Percentiles rank a stretch among this genome's conserved stretches.
Evolutionary conservation across 805 yeast genomes (phyloP).

Genomic region (Kazachstania africana): DNA sequence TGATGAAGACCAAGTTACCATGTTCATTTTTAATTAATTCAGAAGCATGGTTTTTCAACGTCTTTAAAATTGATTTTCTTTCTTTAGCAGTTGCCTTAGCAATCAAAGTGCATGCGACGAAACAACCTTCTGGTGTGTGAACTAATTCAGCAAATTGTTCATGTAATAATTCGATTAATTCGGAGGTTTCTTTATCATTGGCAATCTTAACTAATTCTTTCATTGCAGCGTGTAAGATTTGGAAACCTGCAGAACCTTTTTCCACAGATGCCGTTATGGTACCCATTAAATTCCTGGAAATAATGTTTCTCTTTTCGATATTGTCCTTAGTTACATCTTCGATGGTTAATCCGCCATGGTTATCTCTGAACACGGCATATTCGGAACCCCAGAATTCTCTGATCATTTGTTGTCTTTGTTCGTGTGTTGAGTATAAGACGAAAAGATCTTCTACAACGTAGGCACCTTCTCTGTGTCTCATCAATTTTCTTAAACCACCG

Average conservation of each 20-base stretch:
- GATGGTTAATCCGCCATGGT: slow-evolving; percentile 51
- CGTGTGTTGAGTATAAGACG: slow-evolving; percentile 71
- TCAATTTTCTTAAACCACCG: slow-evolving; percentile 79
- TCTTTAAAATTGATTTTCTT: slow-evolving; percentile 64
- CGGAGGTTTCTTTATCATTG: slow-evolving; percentile 54
- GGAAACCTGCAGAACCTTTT: slow-evolving; percentile 94
- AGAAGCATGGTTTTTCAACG: slow-evolving; percentile 64
- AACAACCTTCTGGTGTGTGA: slow-evolving; percentile 90
- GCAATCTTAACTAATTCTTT: slow-evolving; percentile 70
- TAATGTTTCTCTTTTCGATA: slow-evolving; percentile 66
- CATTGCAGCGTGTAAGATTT: slow-evolving; percentile 93
- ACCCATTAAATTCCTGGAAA: slow-evolving; percentile 64
- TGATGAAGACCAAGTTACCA: slow-evolving; percentile 72
- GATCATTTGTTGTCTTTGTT: slow-evolving; percentile 81
- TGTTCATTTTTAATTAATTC: slow-evolving; percentile 72
- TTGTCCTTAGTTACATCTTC: slow-evolving; percentile 53
- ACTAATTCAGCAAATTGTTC: slow-evolving; percentile 92
- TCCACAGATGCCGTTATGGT: slow-evolving; percentile 85
- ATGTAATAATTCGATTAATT: slow-evolving; percentile 67
- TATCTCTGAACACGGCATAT: slow-evolving; percentile 78
- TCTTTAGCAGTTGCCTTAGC: slow-evolving; percentile 86
- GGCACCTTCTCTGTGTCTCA: slow-evolving; percentile 97
- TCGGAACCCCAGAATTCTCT: slow-evolving; percentile 96
- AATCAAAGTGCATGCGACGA: slow-evolving; percentile 72
- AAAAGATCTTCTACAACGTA: slow-evolving; percentile 90